Base-by-base conservation (phyloP, 1,284 basidiomycete species). In the Tausonia pullulans region DNA sequence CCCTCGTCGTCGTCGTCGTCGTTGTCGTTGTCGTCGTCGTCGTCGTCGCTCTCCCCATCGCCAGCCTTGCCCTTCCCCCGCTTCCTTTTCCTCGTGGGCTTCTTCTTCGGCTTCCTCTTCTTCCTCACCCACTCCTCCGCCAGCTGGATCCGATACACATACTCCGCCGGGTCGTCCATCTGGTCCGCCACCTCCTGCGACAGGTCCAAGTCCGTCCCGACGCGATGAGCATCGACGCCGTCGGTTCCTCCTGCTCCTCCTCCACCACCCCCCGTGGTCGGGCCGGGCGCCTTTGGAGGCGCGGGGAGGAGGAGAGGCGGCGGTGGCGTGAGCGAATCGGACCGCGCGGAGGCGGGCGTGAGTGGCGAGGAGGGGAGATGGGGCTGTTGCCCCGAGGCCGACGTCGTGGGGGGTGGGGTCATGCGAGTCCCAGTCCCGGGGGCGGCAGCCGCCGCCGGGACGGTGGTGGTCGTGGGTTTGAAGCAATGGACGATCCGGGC, bases 61-160 rank as follows among this genome's bases (percentile, higher is more conserved):
- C 27, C 16, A 8, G 5, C 43, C 2, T n/a, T 7, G 2, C 55
- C 10, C 8, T 45, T 10, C 40, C 2, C 8, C 27, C 27, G 27
- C 27, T 27, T 52, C 45, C 49, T 60, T 50, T 9, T 56, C 62
- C 2, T 27, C 27, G 27, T 27, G 27, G 27, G 27, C 27, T 27
- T 27, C 27, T 27, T 50, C 41, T 39, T 52, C 46, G 43, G 48
- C 27, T 53, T 41, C 11, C 61, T 39, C 4, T 54, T 74, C 58
- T 51, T 59, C 39, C 27, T 64, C 40, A 40, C 54, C 16, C 73
- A 71, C 1, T 46, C 45, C 39, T 63, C 63, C 50, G 88, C 78
- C 56, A 98, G 82, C 71, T 91, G 87, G 16, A 95, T 86, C 74
- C 85, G 86, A 78, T 98, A 98, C 70, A 83, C 82, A 77, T 98